Evolutionary conservation across 2,329 filamentous ascomycete genomes (phyloP).

Genomic region (Xylogone sp.): DNA sequence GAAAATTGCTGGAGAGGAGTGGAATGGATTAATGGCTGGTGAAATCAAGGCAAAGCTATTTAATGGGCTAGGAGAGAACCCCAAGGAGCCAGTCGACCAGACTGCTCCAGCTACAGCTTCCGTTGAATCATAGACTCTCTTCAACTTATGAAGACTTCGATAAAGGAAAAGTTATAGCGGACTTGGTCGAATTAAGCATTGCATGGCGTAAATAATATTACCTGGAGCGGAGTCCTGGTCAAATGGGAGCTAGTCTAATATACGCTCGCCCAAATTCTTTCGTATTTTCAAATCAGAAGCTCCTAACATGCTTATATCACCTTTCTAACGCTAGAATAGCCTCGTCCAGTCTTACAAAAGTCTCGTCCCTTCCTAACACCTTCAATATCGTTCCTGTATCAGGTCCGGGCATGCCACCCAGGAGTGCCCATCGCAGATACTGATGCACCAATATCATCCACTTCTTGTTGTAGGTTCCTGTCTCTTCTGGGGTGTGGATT

Average conservation of each 20-base stretch:
- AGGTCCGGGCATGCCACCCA: constrained; percentile 48
- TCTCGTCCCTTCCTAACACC: constrained; percentile 50
- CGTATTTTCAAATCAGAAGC: background rate
- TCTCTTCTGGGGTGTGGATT: background rate
- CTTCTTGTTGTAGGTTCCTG: constrained; percentile 14
- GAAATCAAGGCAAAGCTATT: constrained; percentile 50
- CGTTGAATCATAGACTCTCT: background rate
- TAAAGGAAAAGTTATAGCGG: background rate
- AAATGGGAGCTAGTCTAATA: background rate
- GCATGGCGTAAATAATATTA: background rate
- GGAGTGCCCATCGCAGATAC: constrained; percentile 54
- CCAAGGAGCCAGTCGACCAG: background rate
- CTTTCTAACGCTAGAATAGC: constrained; percentile 7
- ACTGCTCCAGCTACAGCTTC: constrained; percentile 3
- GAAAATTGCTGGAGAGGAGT: constrained; percentile 53
- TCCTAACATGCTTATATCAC: background rate
- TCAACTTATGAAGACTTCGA: background rate
- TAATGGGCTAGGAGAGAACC: constrained; percentile 25
- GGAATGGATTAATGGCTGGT: constrained; percentile 33
- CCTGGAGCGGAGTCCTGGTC: background rate
- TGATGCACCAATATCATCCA: constrained; percentile 45
- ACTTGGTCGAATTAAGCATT: background rate
- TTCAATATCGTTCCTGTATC: constrained; percentile 48
- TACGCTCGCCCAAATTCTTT: background rate
- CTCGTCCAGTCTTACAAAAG: constrained; percentile 32